A percentile compares a stretch with the other conserved stretches of the same genome.
Conservation (phyloP, 2,329 filamentous ascomycete genomes). For the Trichoderma sp. region DNA sequence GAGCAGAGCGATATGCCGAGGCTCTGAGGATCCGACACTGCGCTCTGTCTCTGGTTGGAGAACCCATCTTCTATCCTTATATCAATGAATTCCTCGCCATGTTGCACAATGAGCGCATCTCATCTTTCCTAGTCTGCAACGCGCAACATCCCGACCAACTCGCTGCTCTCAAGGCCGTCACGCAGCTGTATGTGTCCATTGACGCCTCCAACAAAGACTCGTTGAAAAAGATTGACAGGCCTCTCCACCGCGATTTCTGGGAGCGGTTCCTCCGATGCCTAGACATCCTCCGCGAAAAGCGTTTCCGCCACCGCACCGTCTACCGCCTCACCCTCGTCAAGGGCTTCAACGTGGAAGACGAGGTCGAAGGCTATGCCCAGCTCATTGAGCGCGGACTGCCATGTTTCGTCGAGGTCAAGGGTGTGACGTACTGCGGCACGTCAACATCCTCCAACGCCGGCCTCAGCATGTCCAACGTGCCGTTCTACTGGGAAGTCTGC, state of each 20-base stretch:
- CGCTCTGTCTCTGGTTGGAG: slow-evolving; percentile 85
- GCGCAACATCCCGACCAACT: slow-evolving; percentile 94
- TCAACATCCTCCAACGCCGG: slow-evolving; percentile 80
- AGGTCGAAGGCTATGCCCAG: slow-evolving; percentile 84
- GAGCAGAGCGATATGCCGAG: slow-evolving; percentile 87
- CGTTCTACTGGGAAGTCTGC: slow-evolving; percentile 88
- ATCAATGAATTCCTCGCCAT: slow-evolving; percentile 89
- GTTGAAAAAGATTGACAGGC: slow-evolving; percentile 83
- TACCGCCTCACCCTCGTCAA: slow-evolving; percentile 95
- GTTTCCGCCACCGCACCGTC: slow-evolving; percentile 85
- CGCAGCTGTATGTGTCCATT: slow-evolving; percentile 94
- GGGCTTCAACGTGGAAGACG: slow-evolving; percentile 95
- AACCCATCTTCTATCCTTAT: slow-evolving; percentile 98
- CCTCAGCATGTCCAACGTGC: slow-evolving; percentile 95
- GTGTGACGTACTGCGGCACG: slow-evolving; percentile 95
- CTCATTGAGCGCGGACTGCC: slow-evolving; percentile 83
- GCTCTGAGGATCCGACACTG: slow-evolving; percentile 93
- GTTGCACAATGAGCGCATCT: slow-evolving; percentile 83
- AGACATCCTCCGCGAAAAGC: slow-evolving; percentile 80
- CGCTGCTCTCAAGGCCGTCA: slow-evolving; percentile 77
- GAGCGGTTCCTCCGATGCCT: slow-evolving; percentile 90
- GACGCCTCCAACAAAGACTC: slow-evolving; percentile 90
- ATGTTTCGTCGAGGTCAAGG: slow-evolving; percentile 93
- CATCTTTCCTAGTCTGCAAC: slow-evolving; percentile 94
- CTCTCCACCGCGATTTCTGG: slow-evolving; percentile 95